Evolutionary conservation across 495 filamentous ascomycete genomes (phyloP), one percentile per base, ranked within the genome.

Genomic region (Xeromyces bisporus): DNA sequence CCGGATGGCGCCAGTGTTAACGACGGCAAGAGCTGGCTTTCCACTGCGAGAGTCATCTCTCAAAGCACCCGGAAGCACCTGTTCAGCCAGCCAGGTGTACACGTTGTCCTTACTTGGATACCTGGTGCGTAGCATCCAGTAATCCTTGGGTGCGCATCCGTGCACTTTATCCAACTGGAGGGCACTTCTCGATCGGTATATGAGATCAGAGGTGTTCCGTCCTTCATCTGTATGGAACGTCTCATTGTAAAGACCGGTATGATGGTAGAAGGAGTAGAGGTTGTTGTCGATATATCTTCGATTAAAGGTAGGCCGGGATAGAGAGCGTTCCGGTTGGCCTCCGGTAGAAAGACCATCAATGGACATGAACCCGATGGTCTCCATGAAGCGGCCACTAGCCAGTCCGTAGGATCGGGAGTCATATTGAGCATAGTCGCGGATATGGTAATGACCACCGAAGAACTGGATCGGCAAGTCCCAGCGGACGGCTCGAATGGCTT

Each of bases 201-300:
- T 94, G 43, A 67, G 59, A n/a, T 51, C 40, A 15, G 80, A 78
- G 18, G 89, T 73, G 28, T 82, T 77, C 10, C 56, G 62, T 20
- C 89, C 89, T 27, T 74, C 69, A 8, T 74, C 63, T 2, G 91
- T 97, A 6, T 71, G 69, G 45, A 97, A 97, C 1, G 74, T 76
- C 1, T 59, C 45, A 7, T 55, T 47, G 47, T 83, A 69, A 17
- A 80, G 72, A 4, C 64, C 66, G 5, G 79, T 80, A 44, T 97
- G 89, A 39, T 93, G 68, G 37, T 83, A 62, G 33, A 85, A 76
- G 3, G 85, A 91, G 37, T 66, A 74, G 4, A 93, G 64, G 42
- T 97, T 97, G 52, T 91, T 93, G 51, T 97, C 89, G 44, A 97
- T 84, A 51, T 97, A 97, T 28, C 75, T 66, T 28, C 89, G 72